Evolutionary conservation across 805 yeast genomes (phyloP).

Genomic region (Cyberlindnera meyerae): DNA sequence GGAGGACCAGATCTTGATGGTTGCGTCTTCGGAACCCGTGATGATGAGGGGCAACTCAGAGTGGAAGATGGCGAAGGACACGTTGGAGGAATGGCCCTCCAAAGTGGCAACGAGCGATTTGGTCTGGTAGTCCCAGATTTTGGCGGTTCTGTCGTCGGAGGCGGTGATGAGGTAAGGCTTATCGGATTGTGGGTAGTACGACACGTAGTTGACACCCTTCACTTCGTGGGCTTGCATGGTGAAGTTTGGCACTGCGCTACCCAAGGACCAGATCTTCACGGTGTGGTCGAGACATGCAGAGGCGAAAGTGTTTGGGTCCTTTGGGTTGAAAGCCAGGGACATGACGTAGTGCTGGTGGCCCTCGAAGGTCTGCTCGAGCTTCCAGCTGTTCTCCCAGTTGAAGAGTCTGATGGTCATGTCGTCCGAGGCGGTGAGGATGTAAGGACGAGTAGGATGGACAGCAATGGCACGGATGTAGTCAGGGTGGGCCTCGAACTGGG

Average conservation of each 20-base stretch:
- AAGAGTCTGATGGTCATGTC: constrained; percentile 89
- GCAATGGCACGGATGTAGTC: constrained; percentile 92
- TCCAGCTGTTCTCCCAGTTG: constrained; percentile 98
- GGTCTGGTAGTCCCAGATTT: constrained; percentile 96
- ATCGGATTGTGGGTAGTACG: constrained; percentile 95
- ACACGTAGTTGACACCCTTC: constrained; percentile 93
- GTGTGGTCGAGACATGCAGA: constrained; percentile 95
- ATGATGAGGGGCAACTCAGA: constrained; percentile 94
- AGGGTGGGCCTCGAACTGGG: constrained; percentile 97
- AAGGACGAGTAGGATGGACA: constrained; percentile 91
- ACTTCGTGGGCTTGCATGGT: constrained; percentile 87
- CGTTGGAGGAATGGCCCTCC: constrained; percentile 91
- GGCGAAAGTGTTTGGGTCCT: constrained; percentile 96
- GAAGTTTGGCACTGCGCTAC: constrained; percentile 82
- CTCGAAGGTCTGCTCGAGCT: constrained; percentile 81
- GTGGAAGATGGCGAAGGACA: constrained; percentile 95
- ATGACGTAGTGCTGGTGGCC: constrained; percentile 96
- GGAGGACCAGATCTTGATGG: constrained; percentile 91
- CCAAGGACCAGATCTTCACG: constrained; percentile 94
- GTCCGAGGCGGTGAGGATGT: constrained; percentile 83
- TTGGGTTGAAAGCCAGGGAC: constrained; percentile 93
- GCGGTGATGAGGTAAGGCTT: constrained; percentile 93
- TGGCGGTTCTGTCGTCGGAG: constrained; percentile 84
- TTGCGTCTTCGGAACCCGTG: constrained; percentile 96
- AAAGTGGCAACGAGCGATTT: constrained; percentile 91